phyloP scores from a whole-genome alignment of 2,329 filamentous ascomycete species.

The Aspergillus thermomutatus region DNA sequence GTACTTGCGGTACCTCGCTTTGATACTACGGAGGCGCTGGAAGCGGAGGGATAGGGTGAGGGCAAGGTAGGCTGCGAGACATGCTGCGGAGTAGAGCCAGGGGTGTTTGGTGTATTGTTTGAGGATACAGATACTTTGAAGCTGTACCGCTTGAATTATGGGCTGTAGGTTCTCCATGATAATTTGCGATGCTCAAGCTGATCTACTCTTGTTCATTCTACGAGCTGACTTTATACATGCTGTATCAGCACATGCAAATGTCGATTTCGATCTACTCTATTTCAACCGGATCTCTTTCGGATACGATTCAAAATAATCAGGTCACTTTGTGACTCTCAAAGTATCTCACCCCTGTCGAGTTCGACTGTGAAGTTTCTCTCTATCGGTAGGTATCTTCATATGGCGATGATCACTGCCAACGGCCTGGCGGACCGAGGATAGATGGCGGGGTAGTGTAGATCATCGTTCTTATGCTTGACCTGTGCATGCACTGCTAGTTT shows the following conservation, averaged over 20 bases:
- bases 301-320: background rate
- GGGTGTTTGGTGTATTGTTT: too few relatives aligned
- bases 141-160: too few relatives aligned
- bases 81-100: conserved; percentile 1
- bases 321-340: background rate
- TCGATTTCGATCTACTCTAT: too few relatives aligned
- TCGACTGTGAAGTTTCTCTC: too few relatives aligned
- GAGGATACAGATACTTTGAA: too few relatives aligned
- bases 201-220: too few relatives aligned
- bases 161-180: too few relatives aligned
- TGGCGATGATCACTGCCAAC: background rate
- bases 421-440: conserved; percentile 1
- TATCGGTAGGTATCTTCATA: too few relatives aligned
- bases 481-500: too few relatives aligned
- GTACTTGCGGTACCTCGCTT: conserved; percentile 41
- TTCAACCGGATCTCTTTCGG: background rate
- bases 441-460: background rate
- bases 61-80: conserved; percentile 17
- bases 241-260: too few relatives aligned
- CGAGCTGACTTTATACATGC: too few relatives aligned
- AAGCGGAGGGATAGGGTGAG: conserved; percentile 26
- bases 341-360: background rate
- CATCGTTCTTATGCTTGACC: background rate
- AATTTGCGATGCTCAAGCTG: too few relatives aligned
- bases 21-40: conserved; percentile 31